phyloP scores from a whole-genome alignment of 2,329 filamentous ascomycete genomes.

The Talaromyces marneffei region DNA sequence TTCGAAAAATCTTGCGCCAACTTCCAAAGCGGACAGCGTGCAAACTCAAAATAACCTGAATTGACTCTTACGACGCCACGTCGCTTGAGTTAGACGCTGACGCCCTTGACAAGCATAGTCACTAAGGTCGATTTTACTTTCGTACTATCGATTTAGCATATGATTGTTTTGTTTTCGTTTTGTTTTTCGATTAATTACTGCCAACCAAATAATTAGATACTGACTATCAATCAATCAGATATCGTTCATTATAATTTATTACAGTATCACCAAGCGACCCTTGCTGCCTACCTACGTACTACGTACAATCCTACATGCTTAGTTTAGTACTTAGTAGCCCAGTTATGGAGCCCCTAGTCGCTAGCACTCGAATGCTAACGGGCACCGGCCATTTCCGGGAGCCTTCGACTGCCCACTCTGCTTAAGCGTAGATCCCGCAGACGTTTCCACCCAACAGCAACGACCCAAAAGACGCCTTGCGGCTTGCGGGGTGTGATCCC shows the following conservation, averaged over 20 bases:
- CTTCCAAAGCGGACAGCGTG: background rate
- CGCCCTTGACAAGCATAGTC: background rate
- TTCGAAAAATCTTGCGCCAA: background rate
- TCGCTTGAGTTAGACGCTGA: slow-evolving; percentile 10
- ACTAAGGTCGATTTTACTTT: background rate
- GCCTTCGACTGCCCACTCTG: background rate
- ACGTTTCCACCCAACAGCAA: slow-evolving; percentile 11
- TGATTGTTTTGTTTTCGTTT: too few relatives aligned
- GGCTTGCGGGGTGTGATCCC: slow-evolving; percentile 4
- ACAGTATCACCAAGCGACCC: background rate
- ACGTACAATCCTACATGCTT: too few relatives aligned
- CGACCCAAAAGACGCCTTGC: slow-evolving; percentile 1
- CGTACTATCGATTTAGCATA: background rate
- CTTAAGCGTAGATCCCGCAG: slow-evolving; percentile 9
- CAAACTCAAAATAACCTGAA: background rate
- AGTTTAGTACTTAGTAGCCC: background rate
- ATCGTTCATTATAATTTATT: slow-evolving; percentile 3
- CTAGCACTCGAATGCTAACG: background rate
- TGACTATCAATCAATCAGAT: background rate
- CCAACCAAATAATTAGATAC: background rate
- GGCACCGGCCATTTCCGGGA: background rate
- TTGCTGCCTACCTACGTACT: background rate
- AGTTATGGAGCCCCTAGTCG: background rate
- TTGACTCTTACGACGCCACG: slow-evolving; percentile 8
- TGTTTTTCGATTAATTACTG: background rate